phyloP scores from a whole-genome alignment of 139 green algal genomes.

The Diplosphaera chodatii region DNA sequence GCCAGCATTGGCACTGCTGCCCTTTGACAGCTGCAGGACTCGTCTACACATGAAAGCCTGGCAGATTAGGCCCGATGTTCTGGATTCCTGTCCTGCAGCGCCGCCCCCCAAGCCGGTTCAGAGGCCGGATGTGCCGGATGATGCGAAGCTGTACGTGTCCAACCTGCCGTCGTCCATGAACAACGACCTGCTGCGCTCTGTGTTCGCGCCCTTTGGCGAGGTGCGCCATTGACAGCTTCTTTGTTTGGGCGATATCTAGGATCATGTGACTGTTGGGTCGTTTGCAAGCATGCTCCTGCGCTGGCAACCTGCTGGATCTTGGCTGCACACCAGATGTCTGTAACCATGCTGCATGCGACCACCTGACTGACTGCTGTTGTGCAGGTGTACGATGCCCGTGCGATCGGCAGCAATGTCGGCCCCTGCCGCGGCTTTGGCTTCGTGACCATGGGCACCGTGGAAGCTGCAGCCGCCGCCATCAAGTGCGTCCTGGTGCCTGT shows the following conservation, averaged over 20 bases:
- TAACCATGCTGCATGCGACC: too few species aligned
- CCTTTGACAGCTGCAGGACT: too few species aligned
- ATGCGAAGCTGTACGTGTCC: constrained; percentile 40
- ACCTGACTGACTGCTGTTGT: too few species aligned
- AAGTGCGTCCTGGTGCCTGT: neutral
- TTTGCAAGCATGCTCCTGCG: too few species aligned
- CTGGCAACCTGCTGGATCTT: neutral
- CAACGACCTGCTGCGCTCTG: constrained; percentile 9
- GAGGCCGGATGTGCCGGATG: constrained; percentile 11
- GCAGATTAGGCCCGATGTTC: neutral
- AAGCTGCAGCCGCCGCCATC: constrained; percentile 15
- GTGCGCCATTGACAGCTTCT: too few species aligned
- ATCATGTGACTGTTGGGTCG: too few species aligned
- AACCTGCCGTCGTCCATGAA: constrained; percentile 17
- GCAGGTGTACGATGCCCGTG: constrained; percentile 26
- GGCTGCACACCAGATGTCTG: too few species aligned
- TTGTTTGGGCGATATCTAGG: neutral
- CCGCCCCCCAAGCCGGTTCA: neutral
- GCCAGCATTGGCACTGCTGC: too few species aligned
- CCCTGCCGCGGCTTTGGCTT: constrained; percentile 51
- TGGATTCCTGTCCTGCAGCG: neutral
- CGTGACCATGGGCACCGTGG: constrained; percentile 37
- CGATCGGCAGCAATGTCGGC: constrained; percentile 45
- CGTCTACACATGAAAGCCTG: neutral
- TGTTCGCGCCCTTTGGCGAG: constrained; percentile 20